phyloP scores from a whole-genome alignment of 768 basidiomycete genomes.

The Boletus insuetus region DNA sequence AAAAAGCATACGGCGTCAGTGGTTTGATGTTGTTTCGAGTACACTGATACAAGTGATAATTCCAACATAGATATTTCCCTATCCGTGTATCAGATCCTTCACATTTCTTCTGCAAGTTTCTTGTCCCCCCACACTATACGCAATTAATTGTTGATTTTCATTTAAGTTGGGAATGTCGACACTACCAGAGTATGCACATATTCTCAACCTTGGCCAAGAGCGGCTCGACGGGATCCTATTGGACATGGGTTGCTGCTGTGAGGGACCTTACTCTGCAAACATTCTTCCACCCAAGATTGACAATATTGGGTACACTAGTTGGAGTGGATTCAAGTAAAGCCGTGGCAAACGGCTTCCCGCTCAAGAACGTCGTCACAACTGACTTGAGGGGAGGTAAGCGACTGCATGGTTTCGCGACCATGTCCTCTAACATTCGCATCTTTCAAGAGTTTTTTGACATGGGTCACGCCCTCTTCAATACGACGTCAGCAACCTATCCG shows the following conservation, averaged over 20 bases:
- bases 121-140: not conserved
- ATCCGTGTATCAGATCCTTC: constrained; percentile 27
- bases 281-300: not conserved
- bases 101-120: constrained; percentile 22
- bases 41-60: not conserved
- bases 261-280: not conserved
- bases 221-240: constrained; percentile 38
- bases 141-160: not conserved
- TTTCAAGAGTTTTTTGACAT: constrained; percentile 52
- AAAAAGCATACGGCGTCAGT: constrained; percentile 30
- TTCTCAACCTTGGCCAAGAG: constrained; percentile 37
- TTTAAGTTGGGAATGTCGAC: constrained; percentile 12
- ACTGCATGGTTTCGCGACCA: not conserved
- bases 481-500: constrained; percentile 51
- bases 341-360: constrained; percentile 42
- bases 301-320: constrained; percentile 4
- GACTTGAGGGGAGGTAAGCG: constrained; percentile 37
- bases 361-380: constrained; percentile 35
- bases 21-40: not conserved
- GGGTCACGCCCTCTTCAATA: constrained; percentile 60
- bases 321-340: constrained; percentile 40
- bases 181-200: constrained; percentile 17
- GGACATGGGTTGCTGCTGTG: constrained; percentile 47
- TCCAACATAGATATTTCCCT: constrained; percentile 24
- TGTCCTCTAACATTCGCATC: not conserved